Evolutionary conservation across 2,329 filamentous ascomycete species (phyloP).

Genomic region (Elsinoe necatrix): DNA sequence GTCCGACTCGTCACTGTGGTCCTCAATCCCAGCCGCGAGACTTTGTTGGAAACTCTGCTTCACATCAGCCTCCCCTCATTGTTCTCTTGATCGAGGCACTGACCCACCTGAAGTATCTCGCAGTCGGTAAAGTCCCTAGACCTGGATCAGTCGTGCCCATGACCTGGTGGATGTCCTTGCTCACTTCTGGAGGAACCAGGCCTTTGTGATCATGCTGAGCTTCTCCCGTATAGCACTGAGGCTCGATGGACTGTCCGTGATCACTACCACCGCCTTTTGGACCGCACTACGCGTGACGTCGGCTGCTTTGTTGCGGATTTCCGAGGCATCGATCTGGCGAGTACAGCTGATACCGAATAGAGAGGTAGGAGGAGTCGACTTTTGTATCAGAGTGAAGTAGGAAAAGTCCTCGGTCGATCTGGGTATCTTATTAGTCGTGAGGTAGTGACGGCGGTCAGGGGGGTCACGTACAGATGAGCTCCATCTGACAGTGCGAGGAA

Average conservation of each 20-base stretch:
- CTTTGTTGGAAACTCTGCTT: slow-evolving; percentile 78
- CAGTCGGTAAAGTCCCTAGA: slow-evolving; percentile 73
- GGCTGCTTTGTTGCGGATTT: slow-evolving; percentile 66
- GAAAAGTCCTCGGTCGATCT: slow-evolving; percentile 93
- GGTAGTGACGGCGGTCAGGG: slow-evolving; percentile 1
- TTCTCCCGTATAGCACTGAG: slow-evolving; percentile 89
- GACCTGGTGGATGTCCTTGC: slow-evolving; percentile 16
- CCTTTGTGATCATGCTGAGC: slow-evolving; percentile 79
- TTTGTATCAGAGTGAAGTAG: slow-evolving; percentile 74
- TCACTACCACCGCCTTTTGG: slow-evolving; percentile 94
- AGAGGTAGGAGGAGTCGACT: slow-evolving; percentile 57
- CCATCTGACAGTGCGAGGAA: slow-evolving; percentile 97
- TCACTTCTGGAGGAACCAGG: slow-evolving; percentile 87
- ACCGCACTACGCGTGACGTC: slow-evolving; percentile 97
- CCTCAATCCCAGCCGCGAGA: slow-evolving; percentile 50
- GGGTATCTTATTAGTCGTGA: slow-evolving; percentile 9
- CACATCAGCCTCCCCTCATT: background rate
- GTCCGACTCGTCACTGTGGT: slow-evolving; percentile 67
- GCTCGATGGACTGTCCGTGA: slow-evolving; percentile 80
- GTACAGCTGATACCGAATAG: slow-evolving; percentile 96
- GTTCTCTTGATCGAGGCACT: slow-evolving; percentile 16
- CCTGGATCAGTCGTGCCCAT: background rate
- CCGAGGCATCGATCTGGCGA: slow-evolving; percentile 73
- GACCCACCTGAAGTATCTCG: slow-evolving; percentile 64
- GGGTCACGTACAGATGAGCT: slow-evolving; percentile 68